Conservation (phyloP, 2,329 filamentous ascomycete species). For the Arthroderma uncinatum region DNA sequence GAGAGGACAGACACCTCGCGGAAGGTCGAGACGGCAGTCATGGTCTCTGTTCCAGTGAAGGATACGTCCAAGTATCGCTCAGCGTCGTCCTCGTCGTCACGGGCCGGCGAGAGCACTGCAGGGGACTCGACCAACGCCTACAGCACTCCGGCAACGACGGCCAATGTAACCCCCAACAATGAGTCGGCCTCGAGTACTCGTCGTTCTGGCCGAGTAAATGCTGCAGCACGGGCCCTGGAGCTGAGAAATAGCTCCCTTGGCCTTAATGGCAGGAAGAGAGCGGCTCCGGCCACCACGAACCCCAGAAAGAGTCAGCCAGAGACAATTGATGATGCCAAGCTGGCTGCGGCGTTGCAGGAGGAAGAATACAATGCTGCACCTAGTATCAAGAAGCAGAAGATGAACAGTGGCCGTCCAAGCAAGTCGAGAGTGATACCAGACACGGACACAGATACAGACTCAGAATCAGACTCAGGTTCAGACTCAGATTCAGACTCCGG, state of each 20-base stretch:
- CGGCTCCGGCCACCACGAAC: slow-evolving; percentile 23
- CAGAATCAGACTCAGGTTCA: not conserved
- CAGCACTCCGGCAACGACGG: slow-evolving; percentile 54
- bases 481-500: no score
- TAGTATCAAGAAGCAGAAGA: slow-evolving; percentile 29
- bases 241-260: slow-evolving; percentile 43
- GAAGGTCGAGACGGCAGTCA: not conserved
- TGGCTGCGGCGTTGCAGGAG: slow-evolving; percentile 48
- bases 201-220: slow-evolving; percentile 27
- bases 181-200: slow-evolving; percentile 23
- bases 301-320: not conserved
- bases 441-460: not conserved
- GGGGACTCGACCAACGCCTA: slow-evolving; percentile 38
- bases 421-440: not conserved
- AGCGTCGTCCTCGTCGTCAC: slow-evolving; percentile 27
- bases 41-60: slow-evolving; percentile 11
- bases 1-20: not conserved
- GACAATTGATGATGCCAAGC: slow-evolving; percentile 33
- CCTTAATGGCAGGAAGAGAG: slow-evolving; percentile 37
- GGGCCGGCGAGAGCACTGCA: slow-evolving; percentile 26
- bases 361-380: slow-evolving; percentile 38
- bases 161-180: slow-evolving; percentile 43
- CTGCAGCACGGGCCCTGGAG: slow-evolving; percentile 37
- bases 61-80: slow-evolving; percentile 19
- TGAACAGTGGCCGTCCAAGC: slow-evolving; percentile 12